Evolutionary conservation across 2,329 filamentous ascomycete genomes (phyloP), one percentile per base, ranked within the genome.

Genomic region (Thelonectria discophora): DNA sequence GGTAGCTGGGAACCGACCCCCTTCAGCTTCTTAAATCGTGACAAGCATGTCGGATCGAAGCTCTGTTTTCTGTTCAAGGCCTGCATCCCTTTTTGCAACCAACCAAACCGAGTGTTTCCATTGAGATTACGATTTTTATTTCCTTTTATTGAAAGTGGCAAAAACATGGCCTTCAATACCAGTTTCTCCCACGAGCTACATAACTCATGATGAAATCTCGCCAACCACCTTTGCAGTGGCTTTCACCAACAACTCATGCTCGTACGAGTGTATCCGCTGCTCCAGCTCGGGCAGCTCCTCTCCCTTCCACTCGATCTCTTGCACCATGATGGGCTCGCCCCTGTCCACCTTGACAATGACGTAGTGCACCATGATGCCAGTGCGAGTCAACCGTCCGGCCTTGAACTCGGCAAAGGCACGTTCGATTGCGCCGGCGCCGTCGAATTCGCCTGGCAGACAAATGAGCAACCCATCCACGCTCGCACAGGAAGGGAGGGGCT

Each of bases 351-450:
- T 88, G 7, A 80, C 82, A 64, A 91, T 88, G 46, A 97, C 92
- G 77, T 93, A 90, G 78, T 97, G 93, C 12, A 93, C 88, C 93
- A 97, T 97, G 57, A 96, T 88, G 0, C 93, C 93, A 0, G 93
- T 96, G 66, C 83, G 84, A 68, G 88, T 85, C 2, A 92, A 84
- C 63, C 84, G 85, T 12, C 84, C 84, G 2, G 78, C 79, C 73
- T 88, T 77, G 74, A 90, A 93, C 55, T 91, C 92, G 48, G 86
- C 82, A 77, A 87, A 92, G 2, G 93, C 92, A 15, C 92, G 83
- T 69, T 90, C 87, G 69, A 97, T 96, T 15, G 93, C 93, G 65
- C 85, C 79, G 34, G 88, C 86, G 3, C 93, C 93, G 67, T 94
- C 90, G 73, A 93, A 94, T 70, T 88, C 84, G 1, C 90, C 90